Conservation (phyloP, 31 red algal genomes). For the Odonthalia washingtoniensis region DNA sequence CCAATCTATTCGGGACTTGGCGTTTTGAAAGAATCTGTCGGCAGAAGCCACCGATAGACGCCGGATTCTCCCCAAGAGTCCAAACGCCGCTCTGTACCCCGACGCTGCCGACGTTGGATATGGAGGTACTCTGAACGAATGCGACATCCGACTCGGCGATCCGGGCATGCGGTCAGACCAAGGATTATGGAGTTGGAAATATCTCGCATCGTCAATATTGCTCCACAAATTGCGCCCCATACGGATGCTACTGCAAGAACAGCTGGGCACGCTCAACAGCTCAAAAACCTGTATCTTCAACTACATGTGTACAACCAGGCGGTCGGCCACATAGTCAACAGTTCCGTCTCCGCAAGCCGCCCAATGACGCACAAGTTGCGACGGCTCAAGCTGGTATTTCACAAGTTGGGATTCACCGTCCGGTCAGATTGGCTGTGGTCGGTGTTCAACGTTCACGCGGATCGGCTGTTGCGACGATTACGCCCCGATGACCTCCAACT, state of each 20-base stretch:
- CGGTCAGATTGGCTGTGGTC: constrained; percentile 26
- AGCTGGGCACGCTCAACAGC: too few species aligned
- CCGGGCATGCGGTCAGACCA: too few species aligned
- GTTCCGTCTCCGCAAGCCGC: constrained; percentile 12
- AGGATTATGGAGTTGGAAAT: too few species aligned
- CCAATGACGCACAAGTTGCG: constrained; percentile 25
- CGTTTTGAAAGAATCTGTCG: too few species aligned
- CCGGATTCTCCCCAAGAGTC: background rate
- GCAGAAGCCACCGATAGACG: too few species aligned
- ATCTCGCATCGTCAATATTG: too few species aligned
- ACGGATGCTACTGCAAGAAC: too few species aligned
- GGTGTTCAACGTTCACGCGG: background rate
- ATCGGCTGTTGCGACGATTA: constrained; percentile 25
- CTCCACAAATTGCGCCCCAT: too few species aligned
- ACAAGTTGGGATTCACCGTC: background rate
- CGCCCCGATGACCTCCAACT: constrained; percentile 31
- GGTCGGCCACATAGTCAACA: constrained; percentile 29
- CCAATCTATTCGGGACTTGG: too few species aligned
- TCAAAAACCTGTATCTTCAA: background rate
- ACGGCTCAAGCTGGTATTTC: background rate
- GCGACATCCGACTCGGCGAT: too few species aligned
- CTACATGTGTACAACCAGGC: constrained; percentile 18
- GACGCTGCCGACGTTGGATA: constrained; percentile 15
- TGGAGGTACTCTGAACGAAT: constrained; percentile 12
- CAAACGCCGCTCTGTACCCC: background rate